Conservation (phyloP, 179 eudicot species). For the Beta corolliflora region DNA sequence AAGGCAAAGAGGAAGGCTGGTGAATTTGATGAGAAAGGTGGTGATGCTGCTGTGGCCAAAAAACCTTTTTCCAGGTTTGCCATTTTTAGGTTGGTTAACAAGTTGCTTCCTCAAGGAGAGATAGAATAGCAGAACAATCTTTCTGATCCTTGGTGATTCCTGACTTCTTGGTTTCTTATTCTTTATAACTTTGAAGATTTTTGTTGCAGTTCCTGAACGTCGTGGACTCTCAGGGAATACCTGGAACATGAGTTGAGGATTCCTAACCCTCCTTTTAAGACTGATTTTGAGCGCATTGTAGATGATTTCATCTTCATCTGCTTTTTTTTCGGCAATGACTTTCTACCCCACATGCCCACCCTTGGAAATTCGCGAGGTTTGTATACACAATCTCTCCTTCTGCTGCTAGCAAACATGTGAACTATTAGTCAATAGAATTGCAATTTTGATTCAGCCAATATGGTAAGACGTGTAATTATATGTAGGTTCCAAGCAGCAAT, state of each 20-base stretch:
- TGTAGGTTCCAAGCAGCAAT: neutral
- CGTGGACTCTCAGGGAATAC: constrained; percentile 90
- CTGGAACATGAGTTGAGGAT: constrained; percentile 78
- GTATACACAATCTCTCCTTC: constrained; percentile 24
- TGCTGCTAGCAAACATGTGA: constrained; percentile 7
- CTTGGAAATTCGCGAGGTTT: constrained; percentile 90
- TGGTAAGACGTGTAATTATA: neutral
- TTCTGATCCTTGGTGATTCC: neutral
- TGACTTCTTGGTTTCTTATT: neutral
- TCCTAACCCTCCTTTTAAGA: constrained; percentile 59
- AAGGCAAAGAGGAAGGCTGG: constrained; percentile 94
- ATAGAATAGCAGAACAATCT: neutral
- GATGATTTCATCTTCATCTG: constrained; percentile 95
- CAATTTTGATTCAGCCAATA: neutral
- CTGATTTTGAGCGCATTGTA: constrained; percentile 76
- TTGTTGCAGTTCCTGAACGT: constrained; percentile 77
- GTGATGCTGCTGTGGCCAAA: constrained; percentile 49
- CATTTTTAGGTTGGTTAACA: neutral
- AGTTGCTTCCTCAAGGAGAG: neutral
- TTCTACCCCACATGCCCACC: constrained; percentile 98
- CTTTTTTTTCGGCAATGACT: constrained; percentile 98
- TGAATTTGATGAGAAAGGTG: constrained; percentile 89
- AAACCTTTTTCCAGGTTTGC: constrained; percentile 89
- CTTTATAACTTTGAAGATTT: constrained; percentile 14
- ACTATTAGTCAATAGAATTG: neutral